Conservation (phyloP, 805 yeast genomes). For the Candida broadrunensis region DNA sequence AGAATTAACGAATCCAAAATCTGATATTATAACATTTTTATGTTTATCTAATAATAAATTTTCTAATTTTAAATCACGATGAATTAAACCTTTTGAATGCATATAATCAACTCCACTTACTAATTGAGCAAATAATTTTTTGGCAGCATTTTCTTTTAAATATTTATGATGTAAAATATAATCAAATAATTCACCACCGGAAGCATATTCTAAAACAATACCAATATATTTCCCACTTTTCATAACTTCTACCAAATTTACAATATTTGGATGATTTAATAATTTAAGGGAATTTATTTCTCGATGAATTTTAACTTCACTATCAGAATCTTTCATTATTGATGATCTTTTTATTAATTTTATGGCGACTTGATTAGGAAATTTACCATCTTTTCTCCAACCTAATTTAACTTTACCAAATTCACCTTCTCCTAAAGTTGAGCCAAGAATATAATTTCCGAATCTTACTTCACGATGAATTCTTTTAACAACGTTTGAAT, state of each 20-base stretch:
- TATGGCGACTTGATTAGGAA: slow-evolving; percentile 86
- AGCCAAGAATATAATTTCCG: slow-evolving; percentile 87
- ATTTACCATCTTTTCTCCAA: slow-evolving; percentile 83
- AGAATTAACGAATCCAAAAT: slow-evolving; percentile 93
- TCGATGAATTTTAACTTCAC: slow-evolving; percentile 85
- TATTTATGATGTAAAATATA: slow-evolving; percentile 83
- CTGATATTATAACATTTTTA: slow-evolving; percentile 82
- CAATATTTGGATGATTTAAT: slow-evolving; percentile 90
- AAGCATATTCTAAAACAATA: slow-evolving; percentile 92
- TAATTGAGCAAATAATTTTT: slow-evolving; percentile 86
- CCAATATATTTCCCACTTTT: slow-evolving; percentile 95
- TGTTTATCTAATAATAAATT: slow-evolving; percentile 78
- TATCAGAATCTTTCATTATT: slow-evolving; percentile 80
- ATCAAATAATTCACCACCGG: slow-evolving; percentile 96
- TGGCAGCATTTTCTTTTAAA: slow-evolving; percentile 83
- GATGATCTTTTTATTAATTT: slow-evolving; percentile 87
- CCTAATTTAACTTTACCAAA: slow-evolving; percentile 97
- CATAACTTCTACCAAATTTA: slow-evolving; percentile 84
- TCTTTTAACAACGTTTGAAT: slow-evolving; percentile 11
- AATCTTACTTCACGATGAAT: slow-evolving; percentile 64
- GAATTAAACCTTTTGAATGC: slow-evolving; percentile 78
- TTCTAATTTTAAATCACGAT: slow-evolving; percentile 74
- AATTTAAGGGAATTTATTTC: slow-evolving; percentile 89
- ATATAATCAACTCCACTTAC: slow-evolving; percentile 91
- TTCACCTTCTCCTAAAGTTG: slow-evolving; percentile 96